Percentiles rank a stretch among this genome's conserved stretches.
These are phyloP conservation scores for Solanum pinnatisectum DNA, from an alignment of 257 asterid species.

Conservation along the genomic window DNA sequence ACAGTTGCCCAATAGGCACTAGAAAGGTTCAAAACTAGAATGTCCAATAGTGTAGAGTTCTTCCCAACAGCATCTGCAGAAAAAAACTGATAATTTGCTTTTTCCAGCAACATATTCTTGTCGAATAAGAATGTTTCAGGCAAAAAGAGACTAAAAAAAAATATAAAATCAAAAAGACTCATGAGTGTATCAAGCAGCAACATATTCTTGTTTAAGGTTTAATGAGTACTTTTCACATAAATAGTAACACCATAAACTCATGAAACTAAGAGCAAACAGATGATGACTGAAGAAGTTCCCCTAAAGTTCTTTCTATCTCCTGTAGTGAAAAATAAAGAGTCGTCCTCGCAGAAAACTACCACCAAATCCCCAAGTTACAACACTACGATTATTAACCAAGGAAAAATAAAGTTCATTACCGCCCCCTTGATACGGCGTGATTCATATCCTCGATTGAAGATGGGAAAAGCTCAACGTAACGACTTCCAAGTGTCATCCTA, in stretches of 20 bases:
- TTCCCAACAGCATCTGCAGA: not conserved
- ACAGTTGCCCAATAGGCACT: not conserved
- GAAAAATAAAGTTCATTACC: conserved; percentile 20
- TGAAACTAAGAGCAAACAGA: not conserved
- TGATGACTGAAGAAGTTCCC: not conserved
- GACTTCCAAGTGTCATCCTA: conserved; percentile 87
- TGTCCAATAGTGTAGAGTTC: not conserved
- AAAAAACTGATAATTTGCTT: not conserved
- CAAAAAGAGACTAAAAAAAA: not conserved
- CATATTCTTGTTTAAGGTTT: not conserved
- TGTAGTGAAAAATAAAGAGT: not conserved
- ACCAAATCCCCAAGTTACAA: not conserved
- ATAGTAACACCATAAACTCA: not conserved
- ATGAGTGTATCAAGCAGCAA: not conserved
- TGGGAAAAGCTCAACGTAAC: conserved; percentile 73
- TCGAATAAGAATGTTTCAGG: not conserved
- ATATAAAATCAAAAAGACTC: not conserved
- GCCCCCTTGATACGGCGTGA: conserved; percentile 50
- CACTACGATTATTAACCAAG: not conserved
- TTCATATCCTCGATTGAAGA: conserved; percentile 56
- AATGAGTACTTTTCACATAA: not conserved
- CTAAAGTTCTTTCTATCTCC: not conserved
- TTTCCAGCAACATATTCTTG: not conserved
- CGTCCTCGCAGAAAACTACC: not conserved
- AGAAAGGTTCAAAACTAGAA: not conserved